A percentile compares a stretch with the other conserved stretches of the same genome.
These are phyloP conservation scores for Rosa chinensis DNA, from an alignment of 306 rosid genomes.

Conservation along the genomic window DNA sequence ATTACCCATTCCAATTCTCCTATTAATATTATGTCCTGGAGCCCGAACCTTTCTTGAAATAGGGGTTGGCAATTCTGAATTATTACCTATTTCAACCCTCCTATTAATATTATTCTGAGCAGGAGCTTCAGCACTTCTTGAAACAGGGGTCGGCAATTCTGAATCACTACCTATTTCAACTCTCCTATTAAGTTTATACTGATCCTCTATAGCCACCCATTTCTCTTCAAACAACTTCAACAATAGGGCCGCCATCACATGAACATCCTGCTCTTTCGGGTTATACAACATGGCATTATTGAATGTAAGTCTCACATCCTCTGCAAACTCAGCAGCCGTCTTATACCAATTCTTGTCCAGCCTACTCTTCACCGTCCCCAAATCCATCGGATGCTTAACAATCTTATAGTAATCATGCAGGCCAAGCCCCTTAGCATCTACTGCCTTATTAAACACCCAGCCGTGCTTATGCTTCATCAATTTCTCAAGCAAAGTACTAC, in stretches of 20 bases:
- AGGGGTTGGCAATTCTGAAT: constrained; percentile 17
- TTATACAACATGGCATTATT: constrained; percentile 87
- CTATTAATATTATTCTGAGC: constrained; percentile 28
- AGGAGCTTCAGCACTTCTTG: constrained; percentile 38
- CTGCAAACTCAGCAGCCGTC: constrained; percentile 79
- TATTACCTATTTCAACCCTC: constrained; percentile 17
- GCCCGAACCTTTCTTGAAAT: constrained; percentile 8
- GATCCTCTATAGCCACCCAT: constrained; percentile 62
- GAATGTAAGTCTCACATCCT: constrained; percentile 89
- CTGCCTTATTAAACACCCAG: constrained; percentile 92
- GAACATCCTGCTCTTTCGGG: constrained; percentile 84
- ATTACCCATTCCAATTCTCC: background rate
- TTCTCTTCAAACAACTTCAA: constrained; percentile 70
- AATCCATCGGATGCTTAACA: constrained; percentile 82
- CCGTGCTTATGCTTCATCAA: constrained; percentile 91
- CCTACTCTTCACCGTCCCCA: constrained; percentile 78
- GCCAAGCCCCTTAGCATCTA: constrained; percentile 72
- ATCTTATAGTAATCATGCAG: constrained; percentile 75
- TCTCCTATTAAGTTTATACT: constrained; percentile 56
- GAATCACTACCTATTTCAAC: constrained; percentile 35
- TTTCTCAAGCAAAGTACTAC: constrained; percentile 69
- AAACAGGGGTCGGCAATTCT: constrained; percentile 42
- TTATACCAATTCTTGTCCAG: constrained; percentile 74
- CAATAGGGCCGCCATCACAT: constrained; percentile 79
- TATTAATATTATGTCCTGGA: background rate